Percentiles rank a stretch among this genome's conserved stretches.
Evolutionary conservation across 169 alveolate genomes (phyloP).

Genomic region (Plasmodium vivax): DNA sequence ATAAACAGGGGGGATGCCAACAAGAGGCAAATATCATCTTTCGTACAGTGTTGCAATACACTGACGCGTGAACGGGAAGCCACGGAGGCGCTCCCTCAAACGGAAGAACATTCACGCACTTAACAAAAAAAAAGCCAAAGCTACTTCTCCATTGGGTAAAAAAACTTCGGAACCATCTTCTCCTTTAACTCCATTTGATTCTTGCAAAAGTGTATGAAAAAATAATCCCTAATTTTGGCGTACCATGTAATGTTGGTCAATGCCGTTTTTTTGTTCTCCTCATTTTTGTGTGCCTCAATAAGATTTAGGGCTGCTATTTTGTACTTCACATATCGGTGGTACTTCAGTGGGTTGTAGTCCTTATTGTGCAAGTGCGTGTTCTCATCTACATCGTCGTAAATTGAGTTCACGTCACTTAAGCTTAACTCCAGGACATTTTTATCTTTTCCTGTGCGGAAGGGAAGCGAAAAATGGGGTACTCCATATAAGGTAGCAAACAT

Average conservation of each 20-base stretch:
- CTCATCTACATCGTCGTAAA: slow-evolving; percentile 59
- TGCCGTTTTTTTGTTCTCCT: slow-evolving; percentile 68
- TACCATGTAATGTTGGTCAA: slow-evolving; percentile 71
- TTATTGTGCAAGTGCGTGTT: slow-evolving; percentile 41
- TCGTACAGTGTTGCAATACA: background rate
- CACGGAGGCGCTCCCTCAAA: background rate
- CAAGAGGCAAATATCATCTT: background rate
- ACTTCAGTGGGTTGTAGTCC: slow-evolving; percentile 70
- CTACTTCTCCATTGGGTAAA: slow-evolving; percentile 64
- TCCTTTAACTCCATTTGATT: slow-evolving; percentile 65
- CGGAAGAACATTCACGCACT: background rate
- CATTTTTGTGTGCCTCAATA: slow-evolving; percentile 68
- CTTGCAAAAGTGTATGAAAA: slow-evolving; percentile 62
- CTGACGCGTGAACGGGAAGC: background rate
- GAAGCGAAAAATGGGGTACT: background rate
- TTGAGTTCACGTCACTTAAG: slow-evolving; percentile 59
- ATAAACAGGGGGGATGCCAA: background rate
- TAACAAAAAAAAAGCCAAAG: background rate
- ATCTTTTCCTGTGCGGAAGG: slow-evolving; percentile 27
- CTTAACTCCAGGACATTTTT: slow-evolving; percentile 69
- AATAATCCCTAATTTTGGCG: slow-evolving; percentile 65
- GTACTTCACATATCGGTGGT: slow-evolving; percentile 37
- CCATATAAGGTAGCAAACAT: background rate
- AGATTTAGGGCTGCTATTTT: slow-evolving; percentile 63
- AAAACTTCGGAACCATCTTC: slow-evolving; percentile 64